Evolutionary conservation across 2,329 filamentous ascomycete species (phyloP).

Genomic region (Exophiala alcalophila): DNA sequence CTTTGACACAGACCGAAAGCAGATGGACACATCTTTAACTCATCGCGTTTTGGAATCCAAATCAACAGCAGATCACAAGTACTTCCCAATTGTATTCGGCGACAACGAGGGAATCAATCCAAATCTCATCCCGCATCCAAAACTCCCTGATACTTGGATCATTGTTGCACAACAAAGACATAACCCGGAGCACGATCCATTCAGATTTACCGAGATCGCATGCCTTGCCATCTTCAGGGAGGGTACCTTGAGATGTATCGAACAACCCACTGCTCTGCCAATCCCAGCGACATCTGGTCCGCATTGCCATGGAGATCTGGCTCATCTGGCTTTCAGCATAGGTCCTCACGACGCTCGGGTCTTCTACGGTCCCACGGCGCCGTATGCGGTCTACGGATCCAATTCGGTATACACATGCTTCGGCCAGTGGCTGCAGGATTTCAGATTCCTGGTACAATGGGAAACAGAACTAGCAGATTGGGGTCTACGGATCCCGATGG

Average conservation of each 20-base stretch:
- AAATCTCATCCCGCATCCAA: slow-evolving; percentile 58
- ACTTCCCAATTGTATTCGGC: slow-evolving; percentile 52
- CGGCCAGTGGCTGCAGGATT: slow-evolving; percentile 56
- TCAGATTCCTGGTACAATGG: slow-evolving; percentile 42
- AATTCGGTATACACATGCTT: slow-evolving; percentile 56
- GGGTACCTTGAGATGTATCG: slow-evolving; percentile 1
- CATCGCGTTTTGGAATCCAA: too few species aligned
- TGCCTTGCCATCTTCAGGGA: slow-evolving; percentile 44
- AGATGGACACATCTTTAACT: too few species aligned
- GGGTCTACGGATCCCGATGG: slow-evolving; percentile 40
- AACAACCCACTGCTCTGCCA: slow-evolving; percentile 5
- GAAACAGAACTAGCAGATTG: slow-evolving; percentile 30
- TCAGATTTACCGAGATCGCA: slow-evolving; percentile 47
- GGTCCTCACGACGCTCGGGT: slow-evolving; percentile 60
- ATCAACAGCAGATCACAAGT: slow-evolving; percentile 47
- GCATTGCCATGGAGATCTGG: slow-evolving; percentile 48
- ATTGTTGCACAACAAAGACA: slow-evolving; percentile 50
- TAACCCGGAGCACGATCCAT: slow-evolving; percentile 32
- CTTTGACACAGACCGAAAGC: too few species aligned
- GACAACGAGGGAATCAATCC: slow-evolving; percentile 49
- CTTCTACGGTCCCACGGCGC: slow-evolving; percentile 53
- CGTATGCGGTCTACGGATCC: slow-evolving; percentile 55
- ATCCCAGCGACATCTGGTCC: slow-evolving; percentile 36
- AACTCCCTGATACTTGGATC: slow-evolving; percentile 48
- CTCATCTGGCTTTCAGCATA: slow-evolving; percentile 31